phyloP scores from a whole-genome alignment of 768 basidiomycete species.

The Plicaturopsis crispa region DNA sequence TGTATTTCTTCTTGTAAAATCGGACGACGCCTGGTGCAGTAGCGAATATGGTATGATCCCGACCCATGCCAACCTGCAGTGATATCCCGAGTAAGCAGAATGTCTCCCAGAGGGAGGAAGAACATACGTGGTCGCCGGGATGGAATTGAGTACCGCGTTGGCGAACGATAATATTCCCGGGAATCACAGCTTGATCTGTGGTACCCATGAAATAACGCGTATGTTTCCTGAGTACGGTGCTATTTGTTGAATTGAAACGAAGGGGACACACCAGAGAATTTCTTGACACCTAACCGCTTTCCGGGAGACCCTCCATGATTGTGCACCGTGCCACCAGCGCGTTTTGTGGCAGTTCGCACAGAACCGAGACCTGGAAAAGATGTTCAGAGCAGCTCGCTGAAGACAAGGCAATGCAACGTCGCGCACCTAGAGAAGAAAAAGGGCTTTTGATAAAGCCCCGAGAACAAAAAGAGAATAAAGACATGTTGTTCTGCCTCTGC shows the following conservation, averaged over 20 bases:
- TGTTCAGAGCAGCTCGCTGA: background rate
- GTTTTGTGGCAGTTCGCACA: conserved; percentile 91
- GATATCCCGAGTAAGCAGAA: conserved; percentile 5
- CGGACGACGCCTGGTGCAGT: conserved; percentile 86
- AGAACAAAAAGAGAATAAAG: conserved; percentile 40
- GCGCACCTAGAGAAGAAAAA: conserved; percentile 40
- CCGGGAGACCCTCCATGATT: conserved; percentile 93
- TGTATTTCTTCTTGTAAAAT: conserved; percentile 82
- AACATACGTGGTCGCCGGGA: conserved; percentile 82
- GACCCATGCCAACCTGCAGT: conserved; percentile 77
- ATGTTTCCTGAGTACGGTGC: too few relatives aligned
- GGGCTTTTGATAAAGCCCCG: conserved; percentile 31
- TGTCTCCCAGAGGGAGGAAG: conserved; percentile 2
- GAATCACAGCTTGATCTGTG: conserved; percentile 83
- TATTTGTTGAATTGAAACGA: too few relatives aligned
- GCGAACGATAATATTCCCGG: conserved; percentile 94
- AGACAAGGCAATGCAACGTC: background rate
- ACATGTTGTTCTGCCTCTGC: conserved; percentile 35
- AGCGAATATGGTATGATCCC: conserved; percentile 94
- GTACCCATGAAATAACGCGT: conserved; percentile 6
- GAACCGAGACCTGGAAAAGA: conserved; percentile 42
- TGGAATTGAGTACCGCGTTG: conserved; percentile 93
- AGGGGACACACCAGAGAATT: conserved; percentile 72
- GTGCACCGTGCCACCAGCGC: conserved; percentile 89
- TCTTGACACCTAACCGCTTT: conserved; percentile 90